phyloP scores from a whole-genome alignment of 2,329 filamentous ascomycete genomes.

The Cercospora citrullina region DNA sequence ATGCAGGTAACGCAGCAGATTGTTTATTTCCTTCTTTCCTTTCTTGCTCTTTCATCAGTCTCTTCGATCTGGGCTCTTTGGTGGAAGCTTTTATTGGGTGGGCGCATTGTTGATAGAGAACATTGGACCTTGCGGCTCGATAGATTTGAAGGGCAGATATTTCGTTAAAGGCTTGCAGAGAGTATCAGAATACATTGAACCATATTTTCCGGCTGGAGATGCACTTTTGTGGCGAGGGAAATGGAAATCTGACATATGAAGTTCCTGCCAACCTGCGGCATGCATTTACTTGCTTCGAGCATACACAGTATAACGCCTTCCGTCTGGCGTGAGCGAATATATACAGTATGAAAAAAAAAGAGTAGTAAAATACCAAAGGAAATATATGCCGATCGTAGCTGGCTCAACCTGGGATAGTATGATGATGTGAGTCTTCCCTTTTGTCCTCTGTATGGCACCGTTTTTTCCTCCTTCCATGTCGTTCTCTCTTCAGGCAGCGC shows the following conservation, averaged over 20 bases:
- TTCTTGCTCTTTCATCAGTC: neutral
- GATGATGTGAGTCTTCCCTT: neutral
- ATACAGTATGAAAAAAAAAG: neutral
- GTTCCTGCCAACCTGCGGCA: neutral
- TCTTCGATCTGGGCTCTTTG: neutral
- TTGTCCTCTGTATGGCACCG: neutral
- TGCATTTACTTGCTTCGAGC: neutral
- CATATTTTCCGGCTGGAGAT: too few relatives aligned
- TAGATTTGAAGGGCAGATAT: too few relatives aligned
- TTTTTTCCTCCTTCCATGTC: too few relatives aligned
- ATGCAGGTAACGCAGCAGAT: conserved; percentile 3
- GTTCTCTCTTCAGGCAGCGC: too few relatives aligned
- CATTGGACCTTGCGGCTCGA: neutral
- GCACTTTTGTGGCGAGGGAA: too few relatives aligned
- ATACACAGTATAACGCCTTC: neutral
- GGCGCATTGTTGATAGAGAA: neutral
- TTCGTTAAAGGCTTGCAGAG: too few relatives aligned
- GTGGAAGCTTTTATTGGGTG: neutral
- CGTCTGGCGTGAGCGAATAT: neutral
- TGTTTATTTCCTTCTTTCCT: neutral
- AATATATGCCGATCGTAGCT: neutral
- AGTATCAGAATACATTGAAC: too few relatives aligned
- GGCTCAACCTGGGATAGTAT: neutral
- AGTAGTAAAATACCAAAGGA: neutral
- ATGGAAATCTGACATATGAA: neutral